A percentile compares a stretch with the other conserved stretches of the same genome.
phyloP scores from a whole-genome alignment of 2,329 filamentous ascomycete species.

The Aspergillus luchuensis region DNA sequence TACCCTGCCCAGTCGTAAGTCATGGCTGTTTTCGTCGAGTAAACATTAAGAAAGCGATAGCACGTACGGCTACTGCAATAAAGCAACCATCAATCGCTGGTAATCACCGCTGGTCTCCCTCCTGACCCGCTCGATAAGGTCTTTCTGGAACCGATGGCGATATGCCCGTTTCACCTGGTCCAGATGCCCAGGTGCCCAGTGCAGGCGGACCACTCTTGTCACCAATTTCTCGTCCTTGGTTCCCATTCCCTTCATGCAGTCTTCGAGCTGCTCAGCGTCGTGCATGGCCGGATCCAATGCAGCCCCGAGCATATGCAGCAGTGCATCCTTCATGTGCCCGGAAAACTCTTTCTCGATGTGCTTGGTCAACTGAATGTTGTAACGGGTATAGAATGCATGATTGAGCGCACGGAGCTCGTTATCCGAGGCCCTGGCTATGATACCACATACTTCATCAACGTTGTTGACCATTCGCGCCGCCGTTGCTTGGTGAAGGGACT shows the following conservation, averaged over 20 bases:
- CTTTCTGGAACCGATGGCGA: conserved; percentile 67
- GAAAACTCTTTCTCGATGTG: conserved; percentile 82
- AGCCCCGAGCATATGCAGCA: conserved; percentile 75
- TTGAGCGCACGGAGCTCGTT: conserved; percentile 81
- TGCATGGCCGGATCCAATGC: conserved; percentile 81
- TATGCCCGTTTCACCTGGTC: conserved; percentile 79
- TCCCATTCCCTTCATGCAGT: conserved; percentile 80
- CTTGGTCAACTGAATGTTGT: conserved; percentile 68
- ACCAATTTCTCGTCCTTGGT: conserved; percentile 83
- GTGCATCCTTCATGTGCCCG: conserved; percentile 86
- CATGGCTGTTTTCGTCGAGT: not conserved
- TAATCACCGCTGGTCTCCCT: conserved; percentile 88
- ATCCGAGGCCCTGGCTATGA: conserved; percentile 74
- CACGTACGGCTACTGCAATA: conserved; percentile 45
- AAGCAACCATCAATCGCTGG: conserved; percentile 71
- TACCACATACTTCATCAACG: conserved; percentile 65
- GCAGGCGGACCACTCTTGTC: conserved; percentile 72
- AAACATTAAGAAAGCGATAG: not conserved
- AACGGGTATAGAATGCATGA: conserved; percentile 72
- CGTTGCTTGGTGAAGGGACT: conserved; percentile 74
- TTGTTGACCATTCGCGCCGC: conserved; percentile 62
- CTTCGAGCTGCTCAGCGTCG: conserved; percentile 80
- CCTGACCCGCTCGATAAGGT: conserved; percentile 69
- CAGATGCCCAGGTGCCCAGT: conserved; percentile 79
- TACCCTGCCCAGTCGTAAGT: not conserved